Conservation (phyloP, 768 basidiomycete genomes). For the Russula vinacea region DNA sequence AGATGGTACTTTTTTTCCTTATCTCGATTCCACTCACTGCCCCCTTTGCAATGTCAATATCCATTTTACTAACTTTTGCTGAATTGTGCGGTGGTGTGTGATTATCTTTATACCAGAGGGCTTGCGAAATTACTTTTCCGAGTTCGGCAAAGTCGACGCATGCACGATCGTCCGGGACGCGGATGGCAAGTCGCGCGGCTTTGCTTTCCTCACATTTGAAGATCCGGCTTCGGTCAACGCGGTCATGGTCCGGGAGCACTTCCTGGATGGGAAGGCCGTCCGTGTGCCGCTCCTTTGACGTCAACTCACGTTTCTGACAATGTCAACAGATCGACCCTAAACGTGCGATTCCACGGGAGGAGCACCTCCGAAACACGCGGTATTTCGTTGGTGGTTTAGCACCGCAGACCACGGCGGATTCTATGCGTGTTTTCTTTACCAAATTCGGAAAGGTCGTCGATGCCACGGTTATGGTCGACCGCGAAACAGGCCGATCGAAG, state of each 20-base stretch:
- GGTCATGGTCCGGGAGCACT: constrained; percentile 93
- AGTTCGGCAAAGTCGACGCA: constrained; percentile 96
- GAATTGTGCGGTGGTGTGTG: constrained; percentile 37
- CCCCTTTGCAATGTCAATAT: constrained; percentile 33
- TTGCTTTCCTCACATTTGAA: constrained; percentile 96
- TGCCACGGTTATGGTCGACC: constrained; percentile 98
- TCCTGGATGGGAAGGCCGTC: constrained; percentile 96
- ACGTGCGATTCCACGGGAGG: constrained; percentile 94
- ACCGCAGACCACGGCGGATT: constrained; percentile 87
- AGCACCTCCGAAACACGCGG: constrained; percentile 90
- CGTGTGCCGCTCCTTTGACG: constrained; percentile 38
- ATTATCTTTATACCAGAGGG: constrained; percentile 47
- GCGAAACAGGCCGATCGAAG: constrained; percentile 91
- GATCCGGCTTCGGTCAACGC: constrained; percentile 90
- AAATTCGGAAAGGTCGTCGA: constrained; percentile 96
- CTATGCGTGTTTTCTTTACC: constrained; percentile 88
- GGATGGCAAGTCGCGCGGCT: constrained; percentile 90
- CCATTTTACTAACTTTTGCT: constrained; percentile 44
- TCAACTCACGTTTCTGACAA: constrained; percentile 7
- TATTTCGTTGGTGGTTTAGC: constrained; percentile 95
- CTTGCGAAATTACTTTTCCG: constrained; percentile 83
- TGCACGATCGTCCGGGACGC: constrained; percentile 99
- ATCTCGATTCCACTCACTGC: constrained; percentile 37
- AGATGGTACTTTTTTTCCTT: constrained; percentile 67
- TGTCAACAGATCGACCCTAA: constrained; percentile 92